phyloP scores from a whole-genome alignment of 1,139 yeast species.

The Tardiomyces depauwii region DNA sequence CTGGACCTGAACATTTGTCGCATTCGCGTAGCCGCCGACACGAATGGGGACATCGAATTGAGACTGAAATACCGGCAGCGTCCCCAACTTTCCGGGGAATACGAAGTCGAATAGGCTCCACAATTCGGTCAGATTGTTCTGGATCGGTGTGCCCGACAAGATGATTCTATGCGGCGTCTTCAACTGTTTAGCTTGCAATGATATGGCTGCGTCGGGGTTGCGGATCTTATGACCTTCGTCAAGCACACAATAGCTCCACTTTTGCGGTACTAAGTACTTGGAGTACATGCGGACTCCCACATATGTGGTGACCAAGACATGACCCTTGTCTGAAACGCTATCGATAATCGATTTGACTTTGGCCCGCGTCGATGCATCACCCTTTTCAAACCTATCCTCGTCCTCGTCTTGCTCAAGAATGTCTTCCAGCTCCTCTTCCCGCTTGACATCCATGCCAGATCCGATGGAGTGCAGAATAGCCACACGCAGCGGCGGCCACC shows the following conservation, averaged over 20 bases:
- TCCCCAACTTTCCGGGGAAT: conserved; percentile 89
- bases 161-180: conserved; percentile 76
- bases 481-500: conserved; percentile 97
- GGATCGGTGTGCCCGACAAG: conserved; percentile 92
- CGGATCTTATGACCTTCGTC: conserved; percentile 97
- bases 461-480: conserved; percentile 89
- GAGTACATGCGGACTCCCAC: conserved; percentile 80
- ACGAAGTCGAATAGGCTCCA: conserved; percentile 96
- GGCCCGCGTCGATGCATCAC: conserved; percentile 5
- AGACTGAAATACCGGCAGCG: conserved; percentile 85
- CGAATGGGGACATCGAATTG: conserved; percentile 91
- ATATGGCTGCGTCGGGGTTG: conserved; percentile 85
- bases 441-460: conserved; percentile 54
- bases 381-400: conserved; percentile 22
- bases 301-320: conserved; percentile 81
- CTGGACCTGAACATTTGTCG: conserved; percentile 90
- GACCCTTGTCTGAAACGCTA: conserved; percentile 39
- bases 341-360: conserved; percentile 18
- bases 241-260: conserved; percentile 85
- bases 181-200: conserved; percentile 73
- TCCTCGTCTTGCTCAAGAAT: conserved; percentile 36
- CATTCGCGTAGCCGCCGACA: conserved; percentile 98
- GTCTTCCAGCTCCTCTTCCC: conserved; percentile 37
- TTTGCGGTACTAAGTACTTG: conserved; percentile 48
- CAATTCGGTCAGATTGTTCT: conserved; percentile 77